A percentile compares a stretch with the other conserved stretches of the same genome.
These are phyloP conservation scores for Clohesyomyces aquaticus DNA, from an alignment of 495 filamentous ascomycete genomes.

Conservation along the genomic window DNA sequence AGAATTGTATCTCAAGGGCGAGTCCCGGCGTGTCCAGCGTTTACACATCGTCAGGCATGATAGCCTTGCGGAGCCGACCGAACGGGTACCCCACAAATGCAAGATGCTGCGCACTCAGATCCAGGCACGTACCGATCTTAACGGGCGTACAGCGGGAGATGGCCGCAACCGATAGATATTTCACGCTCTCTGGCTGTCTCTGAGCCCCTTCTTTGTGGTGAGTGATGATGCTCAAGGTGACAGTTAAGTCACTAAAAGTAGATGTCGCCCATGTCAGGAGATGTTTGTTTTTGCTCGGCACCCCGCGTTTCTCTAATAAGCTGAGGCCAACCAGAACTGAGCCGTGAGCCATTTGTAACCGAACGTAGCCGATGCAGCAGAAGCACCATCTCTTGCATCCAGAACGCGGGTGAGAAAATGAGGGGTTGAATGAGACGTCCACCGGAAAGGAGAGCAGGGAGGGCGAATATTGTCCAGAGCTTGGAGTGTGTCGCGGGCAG, in stretches of 20 bases:
- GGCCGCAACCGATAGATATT: too few species aligned
- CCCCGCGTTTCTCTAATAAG: constrained; percentile 14
- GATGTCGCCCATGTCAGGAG: constrained; percentile 11
- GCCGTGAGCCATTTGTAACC: constrained; percentile 18
- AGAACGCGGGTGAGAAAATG: not conserved
- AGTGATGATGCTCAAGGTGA: not conserved
- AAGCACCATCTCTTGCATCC: not conserved
- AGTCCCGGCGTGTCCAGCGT: not conserved
- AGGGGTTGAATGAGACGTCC: too few species aligned
- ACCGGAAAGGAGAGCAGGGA: too few species aligned
- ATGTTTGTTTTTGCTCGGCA: constrained; percentile 10
- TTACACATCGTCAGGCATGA: not conserved
- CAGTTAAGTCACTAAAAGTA: too few species aligned
- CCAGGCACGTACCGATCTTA: not conserved
- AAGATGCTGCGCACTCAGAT: not conserved
- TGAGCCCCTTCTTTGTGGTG: not conserved
- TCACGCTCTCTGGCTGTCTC: too few species aligned
- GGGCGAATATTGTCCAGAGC: too few species aligned
- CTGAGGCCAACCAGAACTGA: not conserved
- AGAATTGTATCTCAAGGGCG: not conserved
- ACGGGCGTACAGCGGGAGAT: too few species aligned
- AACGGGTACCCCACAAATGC: not conserved
- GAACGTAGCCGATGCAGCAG: constrained; percentile 21
- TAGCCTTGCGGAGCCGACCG: not conserved
- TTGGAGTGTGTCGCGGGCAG: too few species aligned